Base-by-base conservation (phyloP, 805 yeast genomes). In the Teunomyces aglyptinius region DNA sequence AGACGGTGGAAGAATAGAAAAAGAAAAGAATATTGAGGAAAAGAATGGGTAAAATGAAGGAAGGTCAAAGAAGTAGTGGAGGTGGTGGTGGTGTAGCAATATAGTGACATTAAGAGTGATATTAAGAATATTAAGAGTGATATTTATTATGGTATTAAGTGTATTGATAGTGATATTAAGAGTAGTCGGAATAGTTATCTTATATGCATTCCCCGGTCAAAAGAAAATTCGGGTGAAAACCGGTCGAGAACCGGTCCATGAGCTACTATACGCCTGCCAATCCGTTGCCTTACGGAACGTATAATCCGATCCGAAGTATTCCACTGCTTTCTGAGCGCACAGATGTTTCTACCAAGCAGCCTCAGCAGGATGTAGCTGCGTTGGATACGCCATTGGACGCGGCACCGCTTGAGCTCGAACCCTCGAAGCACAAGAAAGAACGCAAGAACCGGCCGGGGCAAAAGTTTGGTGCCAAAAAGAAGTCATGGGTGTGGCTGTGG, bases 401-500 rank as follows among this genome's bases (percentile, higher is more conserved):
- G 18, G 15, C 42, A 13, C 32, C 29, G 27, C 19, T 38, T 13
- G 32, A n/a, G 24, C 27, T n/a, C 28, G 27, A 36, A 12, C 22
- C 26, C 39, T 8, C 24, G 15, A 22, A 36, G 24, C n/a, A 38
- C 44, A 64, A 62, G 48, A 57, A 58, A 35, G 71, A 64, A 41
- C 63, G 73, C 18, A 64, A 62, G 16, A 77, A 76, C 55, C 66
- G 77, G 44, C 82, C 82, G 1, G 82, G 82, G 6, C 81, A 75
- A 52, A 75, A 72, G 53, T 78, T 77, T 49, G 85, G 85, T 13
- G 85, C 85, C 13, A 79, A 78, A 55, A 80, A 80, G 69, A 75
- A 73, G 52, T 77, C 81, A 27, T 80, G 84, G 84, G 83, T 80
- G 11, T 80, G 85, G 85, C 61, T 73, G 16, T 80, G 85, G 84